These are phyloP conservation scores for Domatiomyces globalis DNA, from an alignment of 2,329 filamentous ascomycete genomes.

Conservation along the genomic window DNA sequence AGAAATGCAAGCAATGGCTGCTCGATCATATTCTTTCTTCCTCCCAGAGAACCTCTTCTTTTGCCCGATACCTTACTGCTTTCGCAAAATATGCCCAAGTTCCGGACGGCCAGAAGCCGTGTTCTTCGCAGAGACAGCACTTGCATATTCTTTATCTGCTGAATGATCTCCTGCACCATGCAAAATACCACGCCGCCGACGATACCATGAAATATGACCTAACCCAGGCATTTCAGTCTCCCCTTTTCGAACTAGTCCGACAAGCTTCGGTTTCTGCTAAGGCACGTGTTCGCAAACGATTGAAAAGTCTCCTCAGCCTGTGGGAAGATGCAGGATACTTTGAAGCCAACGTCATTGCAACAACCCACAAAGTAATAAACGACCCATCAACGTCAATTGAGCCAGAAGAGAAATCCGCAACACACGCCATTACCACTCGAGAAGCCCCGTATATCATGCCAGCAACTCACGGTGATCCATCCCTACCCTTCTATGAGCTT, in stretches of 20 bases:
- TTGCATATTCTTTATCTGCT: constrained; percentile 66
- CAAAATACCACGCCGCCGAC: constrained; percentile 35
- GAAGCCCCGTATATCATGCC: constrained; percentile 57
- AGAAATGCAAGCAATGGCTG: constrained; percentile 85
- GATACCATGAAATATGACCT: constrained; percentile 32
- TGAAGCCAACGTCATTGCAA: constrained; percentile 36
- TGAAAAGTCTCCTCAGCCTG: constrained; percentile 49
- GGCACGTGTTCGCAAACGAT: constrained; percentile 52
- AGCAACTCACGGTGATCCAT: constrained; percentile 58
- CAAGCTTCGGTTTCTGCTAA: constrained; percentile 40
- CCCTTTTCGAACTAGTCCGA: constrained; percentile 48
- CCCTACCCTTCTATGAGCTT: constrained; percentile 64
- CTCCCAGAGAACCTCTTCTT: constrained; percentile 46
- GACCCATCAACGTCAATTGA: background rate
- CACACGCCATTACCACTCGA: constrained; percentile 7
- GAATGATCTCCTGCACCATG: constrained; percentile 64
- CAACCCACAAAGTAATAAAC: constrained; percentile 37
- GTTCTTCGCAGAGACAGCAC: constrained; percentile 44
- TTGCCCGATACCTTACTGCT: constrained; percentile 63
- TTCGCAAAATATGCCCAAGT: constrained; percentile 46
- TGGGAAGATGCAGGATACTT: constrained; percentile 60
- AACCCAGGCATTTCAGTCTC: constrained; percentile 42
- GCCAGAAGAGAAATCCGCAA: background rate
- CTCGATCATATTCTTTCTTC: constrained; percentile 57
- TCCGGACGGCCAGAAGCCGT: constrained; percentile 18